Conservation (phyloP, 2,329 filamentous ascomycete genomes). For the Pestalotiopsis sp. region DNA sequence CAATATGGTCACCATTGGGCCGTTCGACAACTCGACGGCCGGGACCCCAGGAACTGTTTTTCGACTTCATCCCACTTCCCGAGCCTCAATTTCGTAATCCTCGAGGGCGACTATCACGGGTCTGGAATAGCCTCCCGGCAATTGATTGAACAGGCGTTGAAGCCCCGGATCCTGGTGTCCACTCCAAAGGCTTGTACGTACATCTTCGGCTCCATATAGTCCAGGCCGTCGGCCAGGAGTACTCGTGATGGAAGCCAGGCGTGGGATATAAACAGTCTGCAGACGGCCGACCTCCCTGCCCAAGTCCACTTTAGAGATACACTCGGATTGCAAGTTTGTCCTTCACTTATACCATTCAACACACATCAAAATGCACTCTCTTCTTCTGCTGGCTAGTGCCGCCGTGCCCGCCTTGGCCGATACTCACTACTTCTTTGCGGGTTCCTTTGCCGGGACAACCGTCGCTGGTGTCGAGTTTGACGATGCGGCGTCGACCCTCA, state of each 20-base stretch:
- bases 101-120: neutral
- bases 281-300: neutral
- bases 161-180: neutral
- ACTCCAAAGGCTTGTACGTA: neutral
- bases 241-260: neutral
- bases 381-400: neutral
- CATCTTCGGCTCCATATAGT: neutral
- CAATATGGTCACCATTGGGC: neutral
- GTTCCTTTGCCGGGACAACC: slow-evolving; percentile 15
- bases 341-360: neutral
- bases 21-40: neutral
- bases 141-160: slow-evolving; percentile 2
- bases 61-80: neutral
- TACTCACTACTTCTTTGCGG: slow-evolving; percentile 17
- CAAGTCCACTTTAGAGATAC: neutral
- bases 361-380: neutral
- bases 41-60: neutral
- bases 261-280: neutral
- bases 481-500: slow-evolving; percentile 25
- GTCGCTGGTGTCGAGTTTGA: slow-evolving; percentile 27
- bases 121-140: slow-evolving; percentile 1
- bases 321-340: neutral
- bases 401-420: slow-evolving; percentile 6
- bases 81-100: slow-evolving; percentile 4
- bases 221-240: neutral